Base-by-base conservation (phyloP, 352 stramenopile genomes). In the Paralagenidium karlingii region DNA sequence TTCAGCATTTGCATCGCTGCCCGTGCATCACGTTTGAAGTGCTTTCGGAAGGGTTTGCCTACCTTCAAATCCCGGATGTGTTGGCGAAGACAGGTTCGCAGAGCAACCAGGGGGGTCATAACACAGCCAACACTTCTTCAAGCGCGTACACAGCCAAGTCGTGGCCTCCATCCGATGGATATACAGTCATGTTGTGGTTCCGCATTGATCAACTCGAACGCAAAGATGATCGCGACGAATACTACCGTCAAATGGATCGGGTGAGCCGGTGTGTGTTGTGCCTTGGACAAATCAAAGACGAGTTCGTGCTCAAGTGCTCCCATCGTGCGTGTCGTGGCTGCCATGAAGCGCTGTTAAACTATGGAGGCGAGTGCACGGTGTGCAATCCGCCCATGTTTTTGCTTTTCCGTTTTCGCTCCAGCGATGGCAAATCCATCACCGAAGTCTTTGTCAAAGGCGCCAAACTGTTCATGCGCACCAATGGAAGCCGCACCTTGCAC, bases 381-480 rank as follows among this genome's bases (percentile, higher is more conserved):
- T 86, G 73, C 45, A 86, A 86, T 29, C 60, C 68, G 8, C 73
- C 73, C 3, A 79, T 65, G 38, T 79, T 86, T 39, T 83, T 78
- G 40, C 38, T 86, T 10, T 83, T 74, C 27, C 59, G 73, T 16
- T 73, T 82, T 54, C 68, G 73, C 1, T 86, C 73, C 7, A 50
- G 65, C 12, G 73, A 86, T 36, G 55, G 59, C 12, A 82, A 82
- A 33, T 83, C 67, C 3, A 61, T 86, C 13, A 71, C 58, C 31
- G 73, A 86, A 49, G 41, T 65, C 15, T 83, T 80, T 39, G 28
- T 86, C 8, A 75, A 75, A 47, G 73, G 68, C 20, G 38, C 58
- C 4, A 78, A 69, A 36, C 20, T 86, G n/a, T 69, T 43, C 40
- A 86, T 86, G 68, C 53, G 68, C 8, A 83, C 73, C 32, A 82